Evolutionary conservation across 208 protist species (phyloP).

Genomic region (Herpetomonas muscarum): DNA sequence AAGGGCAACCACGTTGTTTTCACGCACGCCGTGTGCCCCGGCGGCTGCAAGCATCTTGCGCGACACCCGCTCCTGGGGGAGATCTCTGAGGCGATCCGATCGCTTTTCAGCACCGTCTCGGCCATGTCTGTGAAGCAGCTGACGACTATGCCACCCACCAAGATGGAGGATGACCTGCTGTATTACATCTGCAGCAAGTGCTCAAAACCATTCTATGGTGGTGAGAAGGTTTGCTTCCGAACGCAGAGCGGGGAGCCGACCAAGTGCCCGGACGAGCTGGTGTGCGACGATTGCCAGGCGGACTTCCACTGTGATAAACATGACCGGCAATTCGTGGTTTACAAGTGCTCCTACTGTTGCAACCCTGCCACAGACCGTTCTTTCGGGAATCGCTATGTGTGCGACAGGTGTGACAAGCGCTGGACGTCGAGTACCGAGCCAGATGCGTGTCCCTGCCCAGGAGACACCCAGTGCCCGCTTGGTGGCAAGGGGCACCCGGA

Average conservation of each 20-base stretch:
- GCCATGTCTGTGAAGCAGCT: conserved; percentile 16
- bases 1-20: conserved; percentile 83
- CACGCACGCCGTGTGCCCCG: conserved; percentile 76
- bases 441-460: conserved; percentile 45
- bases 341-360: conserved; percentile 89
- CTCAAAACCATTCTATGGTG: conserved; percentile 65
- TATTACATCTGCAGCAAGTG: conserved; percentile 77
- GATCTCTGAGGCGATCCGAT: conserved; percentile 34
- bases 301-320: conserved; percentile 47
- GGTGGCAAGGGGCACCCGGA: conserved; percentile 30
- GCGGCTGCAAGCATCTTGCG: conserved; percentile 68
- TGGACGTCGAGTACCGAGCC: conserved; percentile 64
- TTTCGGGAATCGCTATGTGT: conserved; percentile 80
- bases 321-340: conserved; percentile 46
- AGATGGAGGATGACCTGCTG: conserved; percentile 65
- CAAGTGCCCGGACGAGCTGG: conserved; percentile 47
- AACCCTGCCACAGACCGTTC: conserved; percentile 82
- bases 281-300: conserved; percentile 68
- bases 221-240: conserved; percentile 68
- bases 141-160: conserved; percentile 22
- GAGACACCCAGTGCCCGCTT: conserved; percentile 46
- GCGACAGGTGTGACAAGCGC: conserved; percentile 58
- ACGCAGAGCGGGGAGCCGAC: conserved; percentile 57
- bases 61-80: conserved; percentile 50
- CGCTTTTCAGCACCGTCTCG: conserved; percentile 29